phyloP scores from a whole-genome alignment of 2,329 filamentous ascomycete species.

The Aspergillus ochraceoroseus region DNA sequence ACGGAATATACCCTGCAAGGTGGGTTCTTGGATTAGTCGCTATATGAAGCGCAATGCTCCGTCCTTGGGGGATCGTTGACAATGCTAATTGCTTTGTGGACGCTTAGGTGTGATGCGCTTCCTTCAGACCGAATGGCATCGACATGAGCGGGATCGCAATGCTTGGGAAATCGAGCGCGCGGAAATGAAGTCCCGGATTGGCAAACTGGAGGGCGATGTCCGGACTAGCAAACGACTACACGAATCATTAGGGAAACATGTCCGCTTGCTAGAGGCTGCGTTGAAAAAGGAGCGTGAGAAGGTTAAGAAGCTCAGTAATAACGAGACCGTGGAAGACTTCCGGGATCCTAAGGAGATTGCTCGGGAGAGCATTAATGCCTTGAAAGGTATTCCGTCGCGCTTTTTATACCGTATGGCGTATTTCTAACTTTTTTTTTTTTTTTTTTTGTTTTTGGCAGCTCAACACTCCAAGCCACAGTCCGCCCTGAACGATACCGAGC shows the following conservation, averaged over 20 bases:
- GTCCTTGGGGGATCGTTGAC: background rate
- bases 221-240: slow-evolving; percentile 82
- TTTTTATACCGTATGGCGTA: slow-evolving; percentile 1
- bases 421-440: slow-evolving; percentile 3
- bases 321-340: slow-evolving; percentile 48
- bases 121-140: slow-evolving; percentile 97
- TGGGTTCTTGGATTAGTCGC: slow-evolving; percentile 34
- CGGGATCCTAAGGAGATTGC: slow-evolving; percentile 45
- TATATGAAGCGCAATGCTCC: background rate
- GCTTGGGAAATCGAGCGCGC: slow-evolving; percentile 98
- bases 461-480: slow-evolving; percentile 47
- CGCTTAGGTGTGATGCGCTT: slow-evolving; percentile 91
- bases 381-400: slow-evolving; percentile 18
- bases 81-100: slow-evolving; percentile 21
- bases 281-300: slow-evolving; percentile 76
- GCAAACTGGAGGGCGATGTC: slow-evolving; percentile 83
- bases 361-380: slow-evolving; percentile 42
- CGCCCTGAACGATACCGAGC: slow-evolving; percentile 49
- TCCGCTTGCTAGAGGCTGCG: slow-evolving; percentile 81
- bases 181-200: slow-evolving; percentile 98
- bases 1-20: slow-evolving; percentile 70
- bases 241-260: slow-evolving; percentile 83
- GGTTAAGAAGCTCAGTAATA: slow-evolving; percentile 52
- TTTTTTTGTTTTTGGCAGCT: slow-evolving; percentile 22
- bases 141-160: slow-evolving; percentile 94